Evolutionary conservation across 2,329 filamentous ascomycete genomes (phyloP).

Genomic region (Fusarium sp.): DNA sequence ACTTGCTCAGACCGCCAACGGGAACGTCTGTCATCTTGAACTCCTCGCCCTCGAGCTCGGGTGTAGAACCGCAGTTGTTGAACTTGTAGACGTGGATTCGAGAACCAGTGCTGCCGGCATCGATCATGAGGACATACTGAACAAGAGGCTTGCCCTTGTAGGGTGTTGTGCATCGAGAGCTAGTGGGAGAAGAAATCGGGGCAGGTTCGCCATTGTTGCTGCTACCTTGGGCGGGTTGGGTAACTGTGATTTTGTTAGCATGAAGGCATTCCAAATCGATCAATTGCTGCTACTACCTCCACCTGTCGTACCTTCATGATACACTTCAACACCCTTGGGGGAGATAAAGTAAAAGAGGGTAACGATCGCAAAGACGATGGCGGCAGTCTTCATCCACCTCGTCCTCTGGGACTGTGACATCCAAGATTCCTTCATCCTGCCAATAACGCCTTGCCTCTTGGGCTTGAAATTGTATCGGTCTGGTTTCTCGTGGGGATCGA

Average conservation of each 20-base stretch:
- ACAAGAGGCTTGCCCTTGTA: conserved; percentile 91
- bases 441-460: conserved; percentile 61
- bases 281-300: conserved; percentile 27
- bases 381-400: conserved; percentile 74
- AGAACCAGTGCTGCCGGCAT: conserved; percentile 96
- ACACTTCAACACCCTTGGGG: conserved; percentile 67
- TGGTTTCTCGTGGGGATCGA: conserved; percentile 75
- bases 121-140: conserved; percentile 98
- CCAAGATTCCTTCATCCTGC: conserved; percentile 68
- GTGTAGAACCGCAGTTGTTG: conserved; percentile 97
- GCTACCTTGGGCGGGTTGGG: conserved; percentile 35
- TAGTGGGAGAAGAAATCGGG: conserved; percentile 72
- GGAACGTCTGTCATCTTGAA: conserved; percentile 93
- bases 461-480: conserved; percentile 67
- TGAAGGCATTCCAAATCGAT: background rate
- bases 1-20: conserved; percentile 87
- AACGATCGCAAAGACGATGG: conserved; percentile 69
- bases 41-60: conserved; percentile 90
- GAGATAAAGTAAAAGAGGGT: conserved; percentile 74
- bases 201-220: conserved; percentile 63
- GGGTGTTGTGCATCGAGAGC: conserved; percentile 83
- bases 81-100: conserved; percentile 99
- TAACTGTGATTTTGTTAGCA: conserved; percentile 40
- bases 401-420: conserved; percentile 74
- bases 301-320: conserved; percentile 57